Evolutionary conservation across 352 stramenopile genomes (phyloP), one percentile per base, ranked within the genome.

Genomic region (Globisporangium cystogenes): DNA sequence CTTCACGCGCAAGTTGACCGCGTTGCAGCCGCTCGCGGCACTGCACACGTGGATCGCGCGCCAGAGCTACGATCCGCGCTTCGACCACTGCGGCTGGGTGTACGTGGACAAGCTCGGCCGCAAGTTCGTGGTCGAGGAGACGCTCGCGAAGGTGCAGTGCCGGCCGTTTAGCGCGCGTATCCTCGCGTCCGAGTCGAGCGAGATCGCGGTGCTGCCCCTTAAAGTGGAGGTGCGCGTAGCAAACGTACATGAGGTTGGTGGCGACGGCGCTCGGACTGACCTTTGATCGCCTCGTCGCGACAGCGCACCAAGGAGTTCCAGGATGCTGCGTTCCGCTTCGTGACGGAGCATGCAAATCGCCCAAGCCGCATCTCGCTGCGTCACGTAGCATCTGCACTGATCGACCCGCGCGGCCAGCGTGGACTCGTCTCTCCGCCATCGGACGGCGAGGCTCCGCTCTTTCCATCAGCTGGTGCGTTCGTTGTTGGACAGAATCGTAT

Each of bases 61-160:
- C 26, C 51, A 70, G 48, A 62, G 62, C 8, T 70, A 86, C 55
- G 60, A 80, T n/a, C 68, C 79, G 18, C 82, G 74, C 46, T 94
- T 89, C 53, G 83, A 94, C 54, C 82, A 93, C 60, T 84, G 78
- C 36, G 84, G 84, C 0, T 87, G 84, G 70, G 64, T 94, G 50
- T 87, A 86, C 53, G 82, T 93, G 43, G 80, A 94, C 55, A 72
- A 77, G 31, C 57, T 94, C 45, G 84, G 84, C 2, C 77, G 79
- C 57, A 90, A 90, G 56, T 94, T 88, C 37, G 70, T 94, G 23
- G 76, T 93, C 36, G 84, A 94, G 60, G 84, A 94, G 60, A 93
- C 82, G 63, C 73, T 90, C 45, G 53, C 65, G 41, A 79, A 84
- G 46, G 79, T 94, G 43, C 76, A 90, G 53, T 92, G 82, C 55